A percentile compares a stretch with the other conserved stretches of the same genome.
These are phyloP conservation scores for Xylaria sp. DNA, from an alignment of 2,329 filamentous ascomycete genomes.

Conservation along the genomic window DNA sequence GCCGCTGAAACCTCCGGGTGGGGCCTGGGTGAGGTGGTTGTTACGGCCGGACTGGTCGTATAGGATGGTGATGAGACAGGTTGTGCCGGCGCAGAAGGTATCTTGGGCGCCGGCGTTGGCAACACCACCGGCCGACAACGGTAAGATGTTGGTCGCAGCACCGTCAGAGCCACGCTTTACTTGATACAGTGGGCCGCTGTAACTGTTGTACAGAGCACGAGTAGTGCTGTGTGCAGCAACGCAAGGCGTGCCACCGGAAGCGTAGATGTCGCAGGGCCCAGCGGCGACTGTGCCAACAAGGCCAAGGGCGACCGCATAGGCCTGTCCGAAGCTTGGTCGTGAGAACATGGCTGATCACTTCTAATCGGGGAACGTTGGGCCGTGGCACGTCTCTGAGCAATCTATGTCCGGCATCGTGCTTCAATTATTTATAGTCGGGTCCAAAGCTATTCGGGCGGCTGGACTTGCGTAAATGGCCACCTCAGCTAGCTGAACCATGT, in stretches of 20 bases:
- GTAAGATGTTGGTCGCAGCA: conserved; percentile 59
- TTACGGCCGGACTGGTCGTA: conserved; percentile 72
- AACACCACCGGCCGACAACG: conserved; percentile 67
- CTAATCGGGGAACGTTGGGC: background rate
- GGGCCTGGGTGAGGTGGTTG: conserved; percentile 72
- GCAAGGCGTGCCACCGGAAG: conserved; percentile 68
- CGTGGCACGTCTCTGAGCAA: background rate
- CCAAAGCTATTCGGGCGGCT: background rate
- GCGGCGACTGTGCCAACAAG: conserved; percentile 49
- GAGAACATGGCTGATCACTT: conserved; percentile 30
- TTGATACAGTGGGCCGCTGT: conserved; percentile 66
- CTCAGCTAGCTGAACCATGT: background rate
- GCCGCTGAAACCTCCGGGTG: conserved; percentile 65
- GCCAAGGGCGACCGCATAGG: conserved; percentile 25
- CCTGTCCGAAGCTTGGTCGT: conserved; percentile 17
- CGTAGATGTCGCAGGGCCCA: conserved; percentile 71
- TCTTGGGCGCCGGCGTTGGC: conserved; percentile 71
- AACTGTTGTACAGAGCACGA: conserved; percentile 67
- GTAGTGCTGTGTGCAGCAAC: conserved; percentile 74
- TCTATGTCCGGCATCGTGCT: conserved; percentile 1
- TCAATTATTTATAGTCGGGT: conserved; percentile 17
- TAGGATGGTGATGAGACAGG: conserved; percentile 70
- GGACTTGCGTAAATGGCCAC: background rate
- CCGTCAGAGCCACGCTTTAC: conserved; percentile 65
- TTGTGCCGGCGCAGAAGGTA: conserved; percentile 67